A percentile compares a stretch with the other conserved stretches of the same genome.
These are phyloP conservation scores for Mycena capillaripes DNA, from an alignment of 768 basidiomycete genomes.

Conservation along the genomic window DNA sequence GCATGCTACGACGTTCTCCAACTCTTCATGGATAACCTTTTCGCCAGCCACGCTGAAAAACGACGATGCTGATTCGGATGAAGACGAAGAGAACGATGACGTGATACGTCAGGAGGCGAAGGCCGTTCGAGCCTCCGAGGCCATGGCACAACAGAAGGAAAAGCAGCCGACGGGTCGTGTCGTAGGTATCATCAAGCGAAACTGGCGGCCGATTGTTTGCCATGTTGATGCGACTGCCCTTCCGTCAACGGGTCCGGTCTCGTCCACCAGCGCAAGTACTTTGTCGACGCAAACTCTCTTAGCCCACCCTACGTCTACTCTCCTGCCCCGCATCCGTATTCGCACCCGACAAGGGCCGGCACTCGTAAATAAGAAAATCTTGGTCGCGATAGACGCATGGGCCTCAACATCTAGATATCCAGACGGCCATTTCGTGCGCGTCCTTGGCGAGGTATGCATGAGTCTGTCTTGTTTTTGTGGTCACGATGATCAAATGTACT, in stretches of 20 bases:
- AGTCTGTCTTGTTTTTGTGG: not conserved
- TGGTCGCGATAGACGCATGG: constrained; percentile 97
- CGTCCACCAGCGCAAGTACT: constrained; percentile 70
- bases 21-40: constrained; percentile 11
- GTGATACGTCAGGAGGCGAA: constrained; percentile 59
- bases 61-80: constrained; percentile 83
- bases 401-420: constrained; percentile 90
- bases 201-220: constrained; percentile 97
- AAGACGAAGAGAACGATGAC: constrained; percentile 56
- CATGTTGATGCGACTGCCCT: constrained; percentile 94
- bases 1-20: constrained; percentile 55
- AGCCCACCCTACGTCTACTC: constrained; percentile 91
- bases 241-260: constrained; percentile 64
- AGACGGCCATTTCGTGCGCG: constrained; percentile 96
- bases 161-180: constrained; percentile 93
- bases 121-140: constrained; percentile 51
- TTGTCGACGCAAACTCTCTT: constrained; percentile 92
- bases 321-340: constrained; percentile 93
- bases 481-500: not conserved
- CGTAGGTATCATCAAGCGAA: constrained; percentile 93
- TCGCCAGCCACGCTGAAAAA: constrained; percentile 83
- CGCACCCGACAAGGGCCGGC: constrained; percentile 94
- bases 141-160: constrained; percentile 59
- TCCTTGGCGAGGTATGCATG: constrained; percentile 70
- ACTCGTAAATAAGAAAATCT: constrained; percentile 93